phyloP scores from a whole-genome alignment of 2,329 filamentous ascomycete genomes.

The Zelopaecilomyces penicillatus region DNA sequence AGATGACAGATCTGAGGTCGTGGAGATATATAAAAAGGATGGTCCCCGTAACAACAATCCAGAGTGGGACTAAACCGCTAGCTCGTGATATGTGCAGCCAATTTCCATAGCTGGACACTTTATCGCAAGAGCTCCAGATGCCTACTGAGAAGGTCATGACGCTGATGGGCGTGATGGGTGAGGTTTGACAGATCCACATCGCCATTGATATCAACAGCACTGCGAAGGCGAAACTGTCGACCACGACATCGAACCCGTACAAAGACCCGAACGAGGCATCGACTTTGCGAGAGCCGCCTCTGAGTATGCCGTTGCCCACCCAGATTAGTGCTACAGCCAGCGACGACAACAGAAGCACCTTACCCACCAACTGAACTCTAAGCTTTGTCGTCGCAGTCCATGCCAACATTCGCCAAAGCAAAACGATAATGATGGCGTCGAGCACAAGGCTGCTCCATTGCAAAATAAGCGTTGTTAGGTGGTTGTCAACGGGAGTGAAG shows the following conservation, averaged over 20 bases:
- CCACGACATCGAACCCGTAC: slow-evolving; percentile 40
- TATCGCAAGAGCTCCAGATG: slow-evolving; percentile 25
- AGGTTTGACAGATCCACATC: slow-evolving; percentile 39
- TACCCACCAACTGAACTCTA: slow-evolving; percentile 37
- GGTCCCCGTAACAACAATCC: slow-evolving; percentile 32
- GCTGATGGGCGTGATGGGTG: slow-evolving; percentile 32
- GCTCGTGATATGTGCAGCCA: slow-evolving; percentile 35
- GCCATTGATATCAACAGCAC: slow-evolving; percentile 34
- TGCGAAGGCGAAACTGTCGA: slow-evolving; percentile 39
- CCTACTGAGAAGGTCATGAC: slow-evolving; percentile 37
- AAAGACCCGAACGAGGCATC: slow-evolving; percentile 32
- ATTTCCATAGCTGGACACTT: slow-evolving; percentile 31
- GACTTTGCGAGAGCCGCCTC: slow-evolving; percentile 10
- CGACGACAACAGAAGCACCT: slow-evolving; percentile 33
- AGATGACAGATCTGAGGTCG: slow-evolving; percentile 34
- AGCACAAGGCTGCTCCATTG: slow-evolving; percentile 37
- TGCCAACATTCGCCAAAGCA: slow-evolving; percentile 42
- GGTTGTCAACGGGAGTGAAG: slow-evolving; percentile 33
- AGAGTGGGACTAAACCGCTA: slow-evolving; percentile 29
- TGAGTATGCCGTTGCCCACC: slow-evolving; percentile 23
- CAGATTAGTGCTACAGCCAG: slow-evolving; percentile 30
- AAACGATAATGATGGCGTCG: slow-evolving; percentile 38
- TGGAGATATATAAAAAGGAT: slow-evolving; percentile 35
- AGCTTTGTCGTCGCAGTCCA: slow-evolving; percentile 41
- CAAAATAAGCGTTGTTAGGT: slow-evolving; percentile 26